These are phyloP conservation scores for Macadamia tetraphylla DNA, from an alignment of 164 flowering plant species.

Conservation along the genomic window DNA sequence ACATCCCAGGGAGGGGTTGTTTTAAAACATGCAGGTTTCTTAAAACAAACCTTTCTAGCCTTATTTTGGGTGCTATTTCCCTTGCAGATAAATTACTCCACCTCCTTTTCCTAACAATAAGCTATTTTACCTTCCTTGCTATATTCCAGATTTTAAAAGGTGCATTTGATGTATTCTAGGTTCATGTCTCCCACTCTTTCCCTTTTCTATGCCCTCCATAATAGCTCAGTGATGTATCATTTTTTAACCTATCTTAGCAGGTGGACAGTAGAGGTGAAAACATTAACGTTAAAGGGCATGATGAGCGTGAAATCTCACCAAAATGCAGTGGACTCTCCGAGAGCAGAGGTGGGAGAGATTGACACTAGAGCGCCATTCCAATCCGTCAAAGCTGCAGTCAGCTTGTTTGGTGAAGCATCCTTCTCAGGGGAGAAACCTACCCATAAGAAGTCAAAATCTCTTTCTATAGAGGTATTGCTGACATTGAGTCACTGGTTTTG, in stretches of 20 bases:
- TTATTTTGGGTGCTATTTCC: neutral
- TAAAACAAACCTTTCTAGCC: too few species aligned
- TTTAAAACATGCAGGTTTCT: too few species aligned
- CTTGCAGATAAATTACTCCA: neutral
- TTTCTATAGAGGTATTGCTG: constrained; percentile 58
- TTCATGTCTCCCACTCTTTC: neutral
- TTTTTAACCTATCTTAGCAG: constrained; percentile 9
- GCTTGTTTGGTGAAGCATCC: constrained; percentile 82
- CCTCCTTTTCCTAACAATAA: neutral
- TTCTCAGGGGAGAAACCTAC: constrained; percentile 61
- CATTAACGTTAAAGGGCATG: constrained; percentile 3
- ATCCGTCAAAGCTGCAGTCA: constrained; percentile 95
- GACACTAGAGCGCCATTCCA: constrained; percentile 99
- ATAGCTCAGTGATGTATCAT: neutral
- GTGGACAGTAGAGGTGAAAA: constrained; percentile 1
- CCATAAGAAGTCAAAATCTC: constrained; percentile 56
- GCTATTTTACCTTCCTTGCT: neutral
- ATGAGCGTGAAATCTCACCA: constrained; percentile 51
- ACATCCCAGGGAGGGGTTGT: too few species aligned
- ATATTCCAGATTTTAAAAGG: neutral
- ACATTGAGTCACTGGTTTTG: neutral
- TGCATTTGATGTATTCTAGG: neutral
- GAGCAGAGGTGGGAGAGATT: constrained; percentile 81
- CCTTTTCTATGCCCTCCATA: neutral
- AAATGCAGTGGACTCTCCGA: constrained; percentile 48